Conservation (phyloP, 2,329 filamentous ascomycete species). For the Colletotrichum sp. region DNA sequence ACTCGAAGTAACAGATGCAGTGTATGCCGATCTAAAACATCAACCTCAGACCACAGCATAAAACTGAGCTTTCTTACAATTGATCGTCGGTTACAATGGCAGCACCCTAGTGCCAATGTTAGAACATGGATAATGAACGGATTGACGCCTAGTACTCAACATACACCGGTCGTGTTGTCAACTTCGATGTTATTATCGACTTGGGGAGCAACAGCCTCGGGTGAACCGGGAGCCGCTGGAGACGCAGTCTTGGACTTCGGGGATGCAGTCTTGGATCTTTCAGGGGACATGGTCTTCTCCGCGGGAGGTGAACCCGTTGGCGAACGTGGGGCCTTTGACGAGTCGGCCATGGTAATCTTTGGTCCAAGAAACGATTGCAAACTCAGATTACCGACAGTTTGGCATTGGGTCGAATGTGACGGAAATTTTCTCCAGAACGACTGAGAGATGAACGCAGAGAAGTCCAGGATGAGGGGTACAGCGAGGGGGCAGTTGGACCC, state of each 20-base stretch:
- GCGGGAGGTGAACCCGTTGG: neutral
- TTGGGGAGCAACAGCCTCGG: neutral
- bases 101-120: neutral
- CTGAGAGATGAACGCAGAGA: neutral
- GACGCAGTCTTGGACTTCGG: neutral
- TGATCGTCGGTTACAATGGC: neutral
- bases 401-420: neutral
- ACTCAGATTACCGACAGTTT: neutral
- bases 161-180: neutral
- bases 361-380: neutral
- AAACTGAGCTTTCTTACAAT: neutral
- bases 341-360: neutral
- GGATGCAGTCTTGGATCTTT: neutral
- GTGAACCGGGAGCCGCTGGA: neutral
- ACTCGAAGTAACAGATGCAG: neutral
- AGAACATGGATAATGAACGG: neutral
- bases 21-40: neutral
- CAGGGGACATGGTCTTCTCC: neutral
- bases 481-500: neutral
- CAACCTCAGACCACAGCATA: neutral
- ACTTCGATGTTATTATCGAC: neutral
- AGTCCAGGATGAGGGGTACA: neutral
- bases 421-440: neutral
- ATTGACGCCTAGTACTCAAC: neutral
- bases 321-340: neutral